Evolutionary conservation across 768 basidiomycete species (phyloP).

Genomic region (Boletus tylopilopsis): DNA sequence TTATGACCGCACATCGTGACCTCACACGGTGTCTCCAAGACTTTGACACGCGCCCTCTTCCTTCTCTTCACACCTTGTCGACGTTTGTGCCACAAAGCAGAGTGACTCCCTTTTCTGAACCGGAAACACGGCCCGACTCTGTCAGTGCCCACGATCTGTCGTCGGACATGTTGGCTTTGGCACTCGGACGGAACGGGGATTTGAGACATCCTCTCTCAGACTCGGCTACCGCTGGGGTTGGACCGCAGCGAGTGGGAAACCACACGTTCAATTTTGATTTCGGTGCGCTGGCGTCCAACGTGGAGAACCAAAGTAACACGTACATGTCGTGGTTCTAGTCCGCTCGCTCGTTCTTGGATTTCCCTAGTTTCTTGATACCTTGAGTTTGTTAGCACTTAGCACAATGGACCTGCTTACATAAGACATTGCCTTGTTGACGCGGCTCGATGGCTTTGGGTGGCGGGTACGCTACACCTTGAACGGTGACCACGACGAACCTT

Average conservation of each 20-base stretch:
- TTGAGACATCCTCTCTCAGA: slow-evolving; percentile 19
- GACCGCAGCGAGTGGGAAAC: slow-evolving; percentile 43
- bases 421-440: slow-evolving; percentile 19
- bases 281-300: slow-evolving; percentile 51
- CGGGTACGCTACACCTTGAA: slow-evolving; percentile 8
- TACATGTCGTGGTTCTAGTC: slow-evolving; percentile 68
- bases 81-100: slow-evolving; percentile 21
- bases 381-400: slow-evolving; percentile 1
- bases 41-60: slow-evolving; percentile 18
- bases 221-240: slow-evolving; percentile 17
- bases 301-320: slow-evolving; percentile 51
- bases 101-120: slow-evolving; percentile 10
- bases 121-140: slow-evolving; percentile 18
- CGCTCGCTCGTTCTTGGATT: slow-evolving; percentile 12
- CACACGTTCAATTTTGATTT: slow-evolving; percentile 60
- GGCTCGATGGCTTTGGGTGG: slow-evolving; percentile 11
- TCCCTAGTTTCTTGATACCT: slow-evolving; percentile 18
- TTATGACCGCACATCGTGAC: slow-evolving; percentile 22
- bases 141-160: slow-evolving; percentile 27
- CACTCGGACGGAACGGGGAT: slow-evolving; percentile 28
- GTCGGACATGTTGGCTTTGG: slow-evolving; percentile 31
- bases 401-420: slow-evolving; percentile 25
- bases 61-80: slow-evolving; percentile 20
- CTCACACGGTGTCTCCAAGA: slow-evolving; percentile 24
- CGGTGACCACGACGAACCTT: slow-evolving; percentile 21